Evolutionary conservation across 176 grass and related monocot genomes (phyloP).

Genomic region (Sorghum bicolor): Sorghum_bicolor_NCBIv3 NC_012870.2:36291001-36291500

Average conservation of each 20-base stretch:
- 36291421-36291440: neutral
- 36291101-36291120: no score
- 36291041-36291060: no score
- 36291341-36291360: neutral
- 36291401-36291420: slow-evolving; percentile 19
- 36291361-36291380: neutral
- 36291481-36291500: slow-evolving; percentile 31
- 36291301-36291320: neutral
- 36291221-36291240: neutral
- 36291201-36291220: neutral
- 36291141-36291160: no score
- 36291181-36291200: no score
- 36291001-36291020: no score
- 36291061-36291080: no score
- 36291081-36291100: no score
- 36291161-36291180: no score
- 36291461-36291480: slow-evolving; percentile 33
- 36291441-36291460: slow-evolving; percentile 27
- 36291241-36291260: neutral
- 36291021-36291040: no score
- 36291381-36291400: neutral
- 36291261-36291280: neutral
- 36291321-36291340: neutral
- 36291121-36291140: no score
- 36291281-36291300: neutral